Percentiles rank a stretch among this genome's conserved stretches.
Conservation (phyloP, 2,329 filamentous ascomycete species). For the Colletotrichum orchidophilum region DNA sequence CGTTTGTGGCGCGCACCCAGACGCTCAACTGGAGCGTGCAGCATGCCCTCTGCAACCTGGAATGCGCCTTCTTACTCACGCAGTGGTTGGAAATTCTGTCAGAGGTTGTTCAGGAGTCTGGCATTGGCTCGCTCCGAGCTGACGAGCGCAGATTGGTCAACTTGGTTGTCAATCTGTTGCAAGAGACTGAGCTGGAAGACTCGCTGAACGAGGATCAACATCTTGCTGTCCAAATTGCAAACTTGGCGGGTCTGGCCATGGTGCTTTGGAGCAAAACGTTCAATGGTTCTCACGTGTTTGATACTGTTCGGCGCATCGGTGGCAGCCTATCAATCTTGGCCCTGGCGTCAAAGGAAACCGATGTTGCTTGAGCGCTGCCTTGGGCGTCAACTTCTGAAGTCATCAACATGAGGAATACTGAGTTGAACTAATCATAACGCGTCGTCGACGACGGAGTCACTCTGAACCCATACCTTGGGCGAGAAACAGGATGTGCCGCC, state of each 20-base stretch:
- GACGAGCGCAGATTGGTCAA: slow-evolving; percentile 38
- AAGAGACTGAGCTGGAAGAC: slow-evolving; percentile 37
- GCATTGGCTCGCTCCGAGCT: slow-evolving; percentile 19
- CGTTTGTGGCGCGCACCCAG: slow-evolving; percentile 61
- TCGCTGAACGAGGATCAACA: slow-evolving; percentile 19
- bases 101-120: slow-evolving; percentile 32
- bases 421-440: no score
- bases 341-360: no score
- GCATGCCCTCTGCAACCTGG: slow-evolving; percentile 62
- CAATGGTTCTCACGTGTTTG: not conserved
- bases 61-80: slow-evolving; percentile 57
- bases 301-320: not conserved
- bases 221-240: not conserved
- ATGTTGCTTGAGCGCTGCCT: no score
- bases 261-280: not conserved
- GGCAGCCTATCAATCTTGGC: not conserved
- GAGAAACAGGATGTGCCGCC: slow-evolving; percentile 13
- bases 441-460: no score
- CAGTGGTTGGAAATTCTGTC: slow-evolving; percentile 48
- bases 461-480: slow-evolving; percentile 36
- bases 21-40: slow-evolving; percentile 65
- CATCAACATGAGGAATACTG: no score
- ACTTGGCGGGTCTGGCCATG: not conserved
- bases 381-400: no score
- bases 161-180: slow-evolving; percentile 37